A percentile compares a stretch with the other conserved stretches of the same genome.
phyloP scores from a whole-genome alignment of 345 rosid genomes.

The Alliaria petiolata region DNA sequence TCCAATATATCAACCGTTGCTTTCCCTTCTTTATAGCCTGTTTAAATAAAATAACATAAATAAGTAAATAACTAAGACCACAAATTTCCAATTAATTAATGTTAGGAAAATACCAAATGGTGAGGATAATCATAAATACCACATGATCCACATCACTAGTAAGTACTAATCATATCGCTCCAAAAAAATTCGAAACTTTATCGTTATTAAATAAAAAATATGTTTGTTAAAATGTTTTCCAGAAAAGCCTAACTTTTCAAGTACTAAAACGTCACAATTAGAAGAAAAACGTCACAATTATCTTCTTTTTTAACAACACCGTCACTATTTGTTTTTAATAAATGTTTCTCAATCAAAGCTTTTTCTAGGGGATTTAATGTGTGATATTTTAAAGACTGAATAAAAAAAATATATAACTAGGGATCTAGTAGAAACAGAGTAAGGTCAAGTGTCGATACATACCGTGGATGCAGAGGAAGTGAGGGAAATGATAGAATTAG shows the following conservation, averaged over 20 bases:
- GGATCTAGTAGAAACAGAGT: conserved; percentile 15
- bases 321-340: not conserved
- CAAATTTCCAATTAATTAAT: not conserved
- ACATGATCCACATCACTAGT: not conserved
- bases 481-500: conserved; percentile 47
- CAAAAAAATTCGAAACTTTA: not conserved
- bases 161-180: conserved; percentile 5
- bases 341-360: conserved; percentile 1
- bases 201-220: not conserved
- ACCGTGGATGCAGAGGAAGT: conserved; percentile 79
- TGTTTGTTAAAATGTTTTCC: not conserved
- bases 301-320: not conserved
- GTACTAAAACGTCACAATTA: conserved; percentile 12
- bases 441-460: conserved; percentile 19
- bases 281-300: conserved; percentile 7
- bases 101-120: not conserved
- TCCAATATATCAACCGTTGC: conserved; percentile 57
- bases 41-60: conserved; percentile 21
- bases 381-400: not conserved
- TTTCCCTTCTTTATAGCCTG: conserved; percentile 65
- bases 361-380: not conserved
- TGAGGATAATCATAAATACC: conserved; percentile 20
- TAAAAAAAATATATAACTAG: not conserved
- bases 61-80: not conserved
- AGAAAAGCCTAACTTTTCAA: conserved; percentile 17